A percentile compares a stretch with the other conserved stretches of the same genome.
Evolutionary conservation across 2,329 filamentous ascomycete species (phyloP).

Genomic region (Tympanopsis confertula): DNA sequence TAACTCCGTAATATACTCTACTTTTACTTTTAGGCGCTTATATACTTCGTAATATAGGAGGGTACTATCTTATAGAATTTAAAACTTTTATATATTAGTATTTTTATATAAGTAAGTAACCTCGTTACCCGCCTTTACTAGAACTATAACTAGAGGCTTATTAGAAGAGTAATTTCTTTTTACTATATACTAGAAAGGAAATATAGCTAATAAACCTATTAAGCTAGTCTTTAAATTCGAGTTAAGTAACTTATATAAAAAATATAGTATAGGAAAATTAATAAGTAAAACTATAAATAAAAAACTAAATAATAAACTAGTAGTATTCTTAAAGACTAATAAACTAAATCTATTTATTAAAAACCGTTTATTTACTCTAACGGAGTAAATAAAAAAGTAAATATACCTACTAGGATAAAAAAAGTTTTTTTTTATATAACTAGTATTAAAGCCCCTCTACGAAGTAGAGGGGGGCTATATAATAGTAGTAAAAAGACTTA

Average conservation of each 20-base stretch:
- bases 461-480: too few relatives aligned
- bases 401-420: too few relatives aligned
- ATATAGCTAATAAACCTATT: conserved; percentile 1
- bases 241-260: conserved; percentile 1
- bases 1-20: not conserved
- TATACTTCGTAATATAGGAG: too few relatives aligned
- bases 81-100: not conserved
- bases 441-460: too few relatives aligned
- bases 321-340: too few relatives aligned
- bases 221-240: conserved; percentile 1
- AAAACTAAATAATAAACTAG: not conserved
- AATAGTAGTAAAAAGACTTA: too few relatives aligned
- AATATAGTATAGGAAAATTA: not conserved
- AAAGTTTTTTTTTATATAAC: too few relatives aligned
- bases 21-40: conserved; percentile 1
- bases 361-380: too few relatives aligned
- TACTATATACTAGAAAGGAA: not conserved
- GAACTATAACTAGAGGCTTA: not conserved
- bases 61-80: not conserved
- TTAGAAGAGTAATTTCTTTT: not conserved
- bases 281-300: not conserved
- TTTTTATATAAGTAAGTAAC: not conserved
- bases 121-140: too few relatives aligned
- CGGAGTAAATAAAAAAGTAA: too few relatives aligned
- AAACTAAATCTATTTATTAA: too few relatives aligned